Evolutionary conservation across 139 green algal species (phyloP).

Genomic region (Limnomonas spitsbergensis): DNA sequence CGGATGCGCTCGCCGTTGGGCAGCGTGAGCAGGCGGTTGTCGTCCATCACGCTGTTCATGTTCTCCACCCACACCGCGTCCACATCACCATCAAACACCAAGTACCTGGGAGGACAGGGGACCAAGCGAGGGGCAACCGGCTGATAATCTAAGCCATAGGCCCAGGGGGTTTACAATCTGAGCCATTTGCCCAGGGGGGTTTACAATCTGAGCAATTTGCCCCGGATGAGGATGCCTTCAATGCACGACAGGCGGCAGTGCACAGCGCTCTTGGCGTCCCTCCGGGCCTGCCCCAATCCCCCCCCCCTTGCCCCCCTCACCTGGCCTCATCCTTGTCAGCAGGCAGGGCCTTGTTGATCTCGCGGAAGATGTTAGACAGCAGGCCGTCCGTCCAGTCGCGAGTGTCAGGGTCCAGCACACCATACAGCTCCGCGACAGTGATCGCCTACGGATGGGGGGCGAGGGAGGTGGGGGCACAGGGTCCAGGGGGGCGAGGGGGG

Average conservation of each 20-base stretch:
- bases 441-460: slow-evolving; percentile 37
- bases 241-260: too few species aligned
- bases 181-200: too few species aligned
- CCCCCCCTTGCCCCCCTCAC: too few species aligned
- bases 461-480: too few species aligned
- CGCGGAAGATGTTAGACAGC: slow-evolving; percentile 75
- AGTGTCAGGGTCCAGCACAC: slow-evolving; percentile 76
- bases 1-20: slow-evolving; percentile 83
- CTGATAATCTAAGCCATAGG: too few species aligned
- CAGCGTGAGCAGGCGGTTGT: slow-evolving; percentile 85
- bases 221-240: too few species aligned
- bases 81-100: slow-evolving; percentile 84
- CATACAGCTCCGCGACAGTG: slow-evolving; percentile 72
- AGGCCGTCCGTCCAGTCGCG: slow-evolving; percentile 84
- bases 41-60: slow-evolving; percentile 89
- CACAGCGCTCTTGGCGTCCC: too few species aligned
- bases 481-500: too few species aligned
- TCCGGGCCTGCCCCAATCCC: too few species aligned
- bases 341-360: slow-evolving; percentile 71
- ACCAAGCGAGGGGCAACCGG: background rate
- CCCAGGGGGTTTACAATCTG: too few species aligned
- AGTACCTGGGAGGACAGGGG: slow-evolving; percentile 42
- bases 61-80: slow-evolving; percentile 89
- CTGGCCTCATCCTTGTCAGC: slow-evolving; percentile 54
- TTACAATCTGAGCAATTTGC: too few species aligned